These are phyloP conservation scores for Phytophthora quininea DNA, from an alignment of 352 stramenopile species.

Conservation along the genomic window DNA sequence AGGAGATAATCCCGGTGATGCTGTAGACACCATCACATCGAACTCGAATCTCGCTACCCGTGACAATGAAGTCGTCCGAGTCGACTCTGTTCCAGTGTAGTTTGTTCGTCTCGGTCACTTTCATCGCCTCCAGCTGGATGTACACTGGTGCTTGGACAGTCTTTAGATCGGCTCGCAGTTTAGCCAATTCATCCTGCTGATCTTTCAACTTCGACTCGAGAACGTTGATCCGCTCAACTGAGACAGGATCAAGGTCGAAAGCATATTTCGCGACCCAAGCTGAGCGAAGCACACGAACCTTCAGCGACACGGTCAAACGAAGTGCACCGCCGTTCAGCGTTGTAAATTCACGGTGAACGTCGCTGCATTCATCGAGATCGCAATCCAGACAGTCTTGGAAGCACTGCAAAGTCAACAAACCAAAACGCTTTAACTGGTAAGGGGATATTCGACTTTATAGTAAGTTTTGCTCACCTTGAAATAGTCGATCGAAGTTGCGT, in stretches of 20 bases:
- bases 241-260: conserved; percentile 24
- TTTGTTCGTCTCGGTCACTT: not conserved
- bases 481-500: conserved; percentile 10
- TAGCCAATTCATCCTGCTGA: conserved; percentile 4
- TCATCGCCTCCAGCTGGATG: not conserved
- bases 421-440: not conserved
- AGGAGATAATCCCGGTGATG: not conserved
- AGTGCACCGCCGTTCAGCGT: not conserved
- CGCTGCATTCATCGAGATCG: conserved; percentile 1
- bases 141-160: not conserved
- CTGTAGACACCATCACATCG: not conserved
- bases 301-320: conserved; percentile 5
- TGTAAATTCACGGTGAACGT: conserved; percentile 13
- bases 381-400: conserved; percentile 21
- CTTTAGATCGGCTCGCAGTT: not conserved
- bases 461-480: conserved; percentile 3
- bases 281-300: not conserved
- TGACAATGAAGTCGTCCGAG: not conserved
- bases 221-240: conserved; percentile 22
- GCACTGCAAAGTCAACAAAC: conserved; percentile 4
- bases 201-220: conserved; percentile 23
- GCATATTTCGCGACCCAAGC: conserved; percentile 11
- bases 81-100: not conserved
- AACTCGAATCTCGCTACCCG: not conserved
- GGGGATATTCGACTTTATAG: not conserved